Evolutionary conservation across 2,329 filamentous ascomycete species (phyloP).

Genomic region (Dactylellina leptospora): DNA sequence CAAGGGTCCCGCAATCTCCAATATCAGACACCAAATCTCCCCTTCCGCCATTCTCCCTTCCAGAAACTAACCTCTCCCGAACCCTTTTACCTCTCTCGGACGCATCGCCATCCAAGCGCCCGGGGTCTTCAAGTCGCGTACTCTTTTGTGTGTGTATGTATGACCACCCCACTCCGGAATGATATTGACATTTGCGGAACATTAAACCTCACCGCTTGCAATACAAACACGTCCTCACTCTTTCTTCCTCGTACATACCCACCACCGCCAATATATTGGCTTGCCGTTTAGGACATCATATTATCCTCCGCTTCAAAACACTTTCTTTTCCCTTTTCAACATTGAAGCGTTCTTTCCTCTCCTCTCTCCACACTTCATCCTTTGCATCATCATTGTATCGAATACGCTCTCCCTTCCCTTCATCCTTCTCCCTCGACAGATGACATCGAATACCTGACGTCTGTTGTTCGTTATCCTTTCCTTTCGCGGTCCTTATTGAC

Average conservation of each 20-base stretch:
- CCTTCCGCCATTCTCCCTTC: background rate
- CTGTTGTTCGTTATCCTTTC: background rate
- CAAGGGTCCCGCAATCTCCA: background rate
- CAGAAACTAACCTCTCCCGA: background rate
- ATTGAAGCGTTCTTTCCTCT: constrained; percentile 4
- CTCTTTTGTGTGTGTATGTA: background rate
- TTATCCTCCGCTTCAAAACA: constrained; percentile 31
- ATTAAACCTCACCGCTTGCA: constrained; percentile 4
- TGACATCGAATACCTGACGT: too few species aligned
- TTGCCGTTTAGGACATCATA: constrained; percentile 38
- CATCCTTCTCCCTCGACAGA: background rate
- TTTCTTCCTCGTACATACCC: background rate
- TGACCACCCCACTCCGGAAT: constrained; percentile 26
- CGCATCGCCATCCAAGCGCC: background rate
- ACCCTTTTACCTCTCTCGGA: background rate
- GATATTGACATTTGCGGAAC: constrained; percentile 22
- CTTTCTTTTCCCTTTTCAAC: constrained; percentile 52
- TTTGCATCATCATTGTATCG: background rate
- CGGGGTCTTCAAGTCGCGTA: background rate
- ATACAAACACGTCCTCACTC: constrained; percentile 22
- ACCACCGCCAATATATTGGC: background rate
- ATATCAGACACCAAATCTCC: constrained; percentile 11
- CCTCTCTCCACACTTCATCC: background rate
- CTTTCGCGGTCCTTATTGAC: background rate
- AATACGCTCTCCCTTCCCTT: background rate